phyloP scores from a whole-genome alignment of 139 green algal species.

The Chlamydomonas schloesseri region DNA sequence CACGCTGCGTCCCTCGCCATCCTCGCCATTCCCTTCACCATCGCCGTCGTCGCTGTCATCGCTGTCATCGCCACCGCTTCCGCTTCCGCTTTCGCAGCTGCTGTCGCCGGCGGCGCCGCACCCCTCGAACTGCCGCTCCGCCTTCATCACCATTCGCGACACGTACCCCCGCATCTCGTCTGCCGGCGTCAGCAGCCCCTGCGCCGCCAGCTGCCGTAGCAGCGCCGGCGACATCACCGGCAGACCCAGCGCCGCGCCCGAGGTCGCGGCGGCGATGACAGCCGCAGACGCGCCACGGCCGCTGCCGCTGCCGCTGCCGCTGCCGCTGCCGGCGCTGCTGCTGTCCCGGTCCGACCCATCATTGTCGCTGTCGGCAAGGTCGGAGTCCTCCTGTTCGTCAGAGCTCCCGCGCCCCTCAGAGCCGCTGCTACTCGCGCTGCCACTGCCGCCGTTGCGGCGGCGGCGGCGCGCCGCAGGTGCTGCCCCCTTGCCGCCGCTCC shows the following conservation, averaged over 20 bases:
- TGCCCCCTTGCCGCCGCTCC: too few species aligned
- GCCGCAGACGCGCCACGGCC: too few species aligned
- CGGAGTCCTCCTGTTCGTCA: not conserved
- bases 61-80: too few species aligned
- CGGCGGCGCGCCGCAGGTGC: too few species aligned
- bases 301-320: not conserved
- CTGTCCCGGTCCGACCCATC: not conserved
- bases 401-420: not conserved
- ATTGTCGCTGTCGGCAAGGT: not conserved
- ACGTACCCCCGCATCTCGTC: conserved; percentile 27
- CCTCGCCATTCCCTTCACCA: too few species aligned
- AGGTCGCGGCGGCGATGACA: not conserved
- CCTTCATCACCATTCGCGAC: not conserved
- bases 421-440: too few species aligned
- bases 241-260: conserved; percentile 17
- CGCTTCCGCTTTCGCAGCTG: not conserved
- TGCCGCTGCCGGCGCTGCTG: not conserved
- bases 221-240: conserved; percentile 4
- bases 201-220: not conserved
- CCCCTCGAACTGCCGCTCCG: not conserved
- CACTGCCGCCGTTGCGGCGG: too few species aligned
- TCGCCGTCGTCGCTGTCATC: too few species aligned
- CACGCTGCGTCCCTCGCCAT: too few species aligned
- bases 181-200: conserved; percentile 11
- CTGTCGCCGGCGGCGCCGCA: not conserved